Percentiles rank a stretch among this genome's conserved stretches.
Conservation (phyloP, 257 asterid genomes). For the Verbena officinalis region DNA sequence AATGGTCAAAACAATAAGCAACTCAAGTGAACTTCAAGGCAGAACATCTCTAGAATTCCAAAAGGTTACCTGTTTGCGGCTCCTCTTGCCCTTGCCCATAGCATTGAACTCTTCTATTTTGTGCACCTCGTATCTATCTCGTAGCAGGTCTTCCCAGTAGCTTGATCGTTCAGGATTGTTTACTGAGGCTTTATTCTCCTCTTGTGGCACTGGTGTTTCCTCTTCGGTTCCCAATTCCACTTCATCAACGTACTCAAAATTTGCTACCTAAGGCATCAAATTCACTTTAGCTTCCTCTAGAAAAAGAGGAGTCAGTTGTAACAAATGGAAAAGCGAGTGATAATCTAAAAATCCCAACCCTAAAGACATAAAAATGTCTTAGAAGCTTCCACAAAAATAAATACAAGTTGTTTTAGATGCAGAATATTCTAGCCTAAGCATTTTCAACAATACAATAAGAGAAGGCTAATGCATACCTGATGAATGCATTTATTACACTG, state of each 20-base stretch:
- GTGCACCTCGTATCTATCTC: constrained; percentile 85
- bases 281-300: constrained; percentile 26
- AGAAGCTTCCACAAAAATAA: constrained; percentile 15
- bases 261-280: constrained; percentile 75
- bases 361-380: constrained; percentile 8
- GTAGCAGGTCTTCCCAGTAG: constrained; percentile 91
- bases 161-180: constrained; percentile 72
- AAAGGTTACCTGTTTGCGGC: constrained; percentile 77
- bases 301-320: background rate
- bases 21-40: constrained; percentile 4
- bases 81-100: constrained; percentile 98
- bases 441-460: constrained; percentile 13
- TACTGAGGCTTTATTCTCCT: constrained; percentile 57
- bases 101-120: constrained; percentile 83
- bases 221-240: constrained; percentile 72
- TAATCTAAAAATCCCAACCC: background rate
- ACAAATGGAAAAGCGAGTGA: constrained; percentile 18
- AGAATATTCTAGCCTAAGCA: constrained; percentile 14
- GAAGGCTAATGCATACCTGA: constrained; percentile 10
- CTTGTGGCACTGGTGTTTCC: constrained; percentile 60
- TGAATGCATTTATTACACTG: constrained; percentile 2
- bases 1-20: constrained; percentile 20
- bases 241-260: constrained; percentile 88
- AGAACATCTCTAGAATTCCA: background rate
- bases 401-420: constrained; percentile 1